A percentile compares a stretch with the other conserved stretches of the same genome.
These are phyloP conservation scores for Chrysoporthe deuterocubensis DNA, from an alignment of 2,329 filamentous ascomycete species.

Conservation along the genomic window DNA sequence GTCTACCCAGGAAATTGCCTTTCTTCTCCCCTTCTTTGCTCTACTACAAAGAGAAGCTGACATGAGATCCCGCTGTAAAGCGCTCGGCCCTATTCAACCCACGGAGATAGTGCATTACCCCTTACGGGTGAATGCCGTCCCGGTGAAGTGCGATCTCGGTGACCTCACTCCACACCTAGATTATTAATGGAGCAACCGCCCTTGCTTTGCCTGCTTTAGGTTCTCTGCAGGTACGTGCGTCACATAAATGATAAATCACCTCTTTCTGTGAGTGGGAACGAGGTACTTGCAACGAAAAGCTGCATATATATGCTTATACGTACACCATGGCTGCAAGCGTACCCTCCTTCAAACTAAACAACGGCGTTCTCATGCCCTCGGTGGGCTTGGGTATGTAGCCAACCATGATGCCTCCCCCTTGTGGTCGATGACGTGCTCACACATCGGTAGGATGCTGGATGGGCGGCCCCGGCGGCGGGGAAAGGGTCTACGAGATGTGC, in stretches of 20 bases:
- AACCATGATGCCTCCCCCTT: not conserved
- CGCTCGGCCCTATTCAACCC: too few relatives aligned
- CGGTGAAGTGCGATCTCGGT: not conserved
- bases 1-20: too few relatives aligned
- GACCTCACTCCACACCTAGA: not conserved
- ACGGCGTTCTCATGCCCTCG: constrained; percentile 24
- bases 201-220: not conserved
- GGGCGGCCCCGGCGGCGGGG: constrained; percentile 17
- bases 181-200: not conserved
- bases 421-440: not conserved
- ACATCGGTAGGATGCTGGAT: constrained; percentile 23
- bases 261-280: too few relatives aligned
- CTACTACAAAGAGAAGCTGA: too few relatives aligned
- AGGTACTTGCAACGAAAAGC: not conserved
- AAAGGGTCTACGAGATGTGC: constrained; percentile 29
- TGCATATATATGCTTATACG: not conserved
- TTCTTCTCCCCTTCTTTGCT: too few relatives aligned
- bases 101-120: too few relatives aligned
- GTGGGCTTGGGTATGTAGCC: constrained; percentile 22
- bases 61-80: too few relatives aligned
- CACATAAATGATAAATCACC: too few relatives aligned
- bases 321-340: constrained; percentile 20
- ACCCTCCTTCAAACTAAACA: constrained; percentile 25
- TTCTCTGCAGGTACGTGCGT: not conserved
- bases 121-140: too few relatives aligned